Percentiles rank a stretch among this genome's conserved stretches.
Evolutionary conservation across 352 stramenopile genomes (phyloP).

Genomic region (Phytophthora colocasiae): DNA sequence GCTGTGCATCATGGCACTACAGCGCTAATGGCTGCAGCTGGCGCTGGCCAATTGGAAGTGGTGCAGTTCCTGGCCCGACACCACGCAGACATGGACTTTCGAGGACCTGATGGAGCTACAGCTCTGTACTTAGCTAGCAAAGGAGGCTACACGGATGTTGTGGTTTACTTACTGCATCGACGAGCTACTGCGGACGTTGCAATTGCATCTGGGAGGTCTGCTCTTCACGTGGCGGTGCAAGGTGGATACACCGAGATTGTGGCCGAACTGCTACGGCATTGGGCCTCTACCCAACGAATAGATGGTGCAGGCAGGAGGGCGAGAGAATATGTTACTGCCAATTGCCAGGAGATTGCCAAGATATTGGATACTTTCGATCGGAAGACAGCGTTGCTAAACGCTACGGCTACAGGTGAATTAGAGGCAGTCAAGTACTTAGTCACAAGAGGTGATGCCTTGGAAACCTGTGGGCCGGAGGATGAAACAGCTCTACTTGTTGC

Average conservation of each 20-base stretch:
- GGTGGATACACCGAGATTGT: conserved; percentile 23
- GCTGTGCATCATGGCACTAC: conserved; percentile 74
- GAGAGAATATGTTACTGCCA: conserved; percentile 20
- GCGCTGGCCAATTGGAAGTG: conserved; percentile 86
- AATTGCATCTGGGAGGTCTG: conserved; percentile 18
- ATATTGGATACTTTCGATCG: conserved; percentile 26
- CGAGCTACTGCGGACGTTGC: conserved; percentile 20
- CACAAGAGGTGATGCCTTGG: conserved; percentile 11
- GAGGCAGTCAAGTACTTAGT: conserved; percentile 25
- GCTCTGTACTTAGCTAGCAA: conserved; percentile 28
- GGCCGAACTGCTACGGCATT: conserved; percentile 17
- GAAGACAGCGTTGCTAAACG: conserved; percentile 26
- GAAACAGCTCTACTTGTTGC: conserved; percentile 28
- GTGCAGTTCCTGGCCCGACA: conserved; percentile 66
- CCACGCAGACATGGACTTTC: conserved; percentile 30
- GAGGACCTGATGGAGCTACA: conserved; percentile 24
- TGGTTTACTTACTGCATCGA: conserved; percentile 24
- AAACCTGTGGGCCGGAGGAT: conserved; percentile 23
- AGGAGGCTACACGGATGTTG: conserved; percentile 19
- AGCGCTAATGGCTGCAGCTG: conserved; percentile 88
- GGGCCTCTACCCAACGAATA: conserved; percentile 24
- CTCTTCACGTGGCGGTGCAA: conserved; percentile 32
- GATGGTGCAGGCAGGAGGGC: conserved; percentile 23
- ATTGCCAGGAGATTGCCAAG: conserved; percentile 19
- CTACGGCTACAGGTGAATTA: conserved; percentile 14